Evolutionary conservation across 1,284 basidiomycete genomes (phyloP), one percentile per base, ranked within the genome.

Genomic region (Leccinum huronense): DNA sequence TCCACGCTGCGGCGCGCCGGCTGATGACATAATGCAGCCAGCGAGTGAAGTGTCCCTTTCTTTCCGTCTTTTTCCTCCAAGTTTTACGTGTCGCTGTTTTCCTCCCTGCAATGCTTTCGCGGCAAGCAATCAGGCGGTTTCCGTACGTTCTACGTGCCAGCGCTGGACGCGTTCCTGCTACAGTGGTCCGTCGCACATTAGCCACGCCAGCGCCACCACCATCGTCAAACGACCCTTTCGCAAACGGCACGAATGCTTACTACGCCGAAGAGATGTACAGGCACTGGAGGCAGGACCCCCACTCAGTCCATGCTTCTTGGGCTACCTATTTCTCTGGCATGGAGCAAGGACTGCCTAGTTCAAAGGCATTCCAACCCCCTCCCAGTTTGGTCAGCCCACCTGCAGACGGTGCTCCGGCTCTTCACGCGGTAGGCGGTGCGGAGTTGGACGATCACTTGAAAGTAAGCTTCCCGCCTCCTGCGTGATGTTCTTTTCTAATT

Each of bases 221-320:
- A 3, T 91, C 89, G 1, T 77, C 88, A 23, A 90, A 90, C 68
- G 90, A 92, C 75, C 81, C 85, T 19, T 96, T 97, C 75, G 94
- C 94, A 27, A 95, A 92, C 68, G 94, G 94, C 61, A 94, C 90
- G 57, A 97, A 97, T 80, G 84, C 93, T 51, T 96, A 97, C 82
- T 98, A 99, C 76, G 92, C 91, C 56, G 96, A 98, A 75, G 94
- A 97, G 80, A 96, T 97, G 95, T 96, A 95, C 80, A 86, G 87
- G 70, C 86, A 89, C 70, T 97, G 94, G 94, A 89, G 88, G 78
- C 83, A 92, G 78, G 93, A 99, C 79, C 94, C 95, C 51, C 85
- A 87, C 69, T 91, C 92, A 55, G 97, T 99, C 0, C 97, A 99
- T 80, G 83, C 88, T 3, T 97, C 95, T 36, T 99, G 97, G 97